phyloP scores from a whole-genome alignment of 257 asterid genomes.

The Thymus quinquecostatus region DNA sequence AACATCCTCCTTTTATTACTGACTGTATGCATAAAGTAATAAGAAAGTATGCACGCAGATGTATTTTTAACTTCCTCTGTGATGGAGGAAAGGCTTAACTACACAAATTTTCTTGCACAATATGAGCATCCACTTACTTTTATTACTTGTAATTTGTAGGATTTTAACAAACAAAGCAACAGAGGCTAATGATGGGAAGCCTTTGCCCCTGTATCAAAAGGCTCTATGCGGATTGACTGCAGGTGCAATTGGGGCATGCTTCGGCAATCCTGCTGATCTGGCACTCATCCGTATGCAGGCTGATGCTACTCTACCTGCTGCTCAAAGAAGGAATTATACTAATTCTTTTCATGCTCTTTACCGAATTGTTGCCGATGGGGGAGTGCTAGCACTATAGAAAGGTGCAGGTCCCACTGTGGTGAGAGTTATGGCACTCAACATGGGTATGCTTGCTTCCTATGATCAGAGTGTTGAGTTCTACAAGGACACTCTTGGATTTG shows the following conservation, averaged over 20 bases:
- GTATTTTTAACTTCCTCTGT: not conserved
- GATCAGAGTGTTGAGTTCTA: constrained; percentile 93
- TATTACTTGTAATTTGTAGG: constrained; percentile 40
- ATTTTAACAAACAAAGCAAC: constrained; percentile 86
- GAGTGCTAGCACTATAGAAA: constrained; percentile 94
- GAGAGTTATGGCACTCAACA: constrained; percentile 98
- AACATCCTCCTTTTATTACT: not conserved
- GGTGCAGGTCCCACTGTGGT: constrained; percentile 99
- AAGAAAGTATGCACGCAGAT: not conserved
- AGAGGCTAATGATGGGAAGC: constrained; percentile 96
- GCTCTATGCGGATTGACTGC: constrained; percentile 97
- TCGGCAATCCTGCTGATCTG: constrained; percentile 97
- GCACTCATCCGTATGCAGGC: constrained; percentile 99
- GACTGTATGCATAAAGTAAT: not conserved
- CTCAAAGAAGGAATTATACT: constrained; percentile 85
- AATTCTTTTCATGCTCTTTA: constrained; percentile 93
- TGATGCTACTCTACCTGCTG: constrained; percentile 88
- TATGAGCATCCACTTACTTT: constrained; percentile 5
- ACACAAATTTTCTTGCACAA: not conserved
- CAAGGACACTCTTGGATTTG: constrained; percentile 71
- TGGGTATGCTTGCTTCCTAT: constrained; percentile 99
- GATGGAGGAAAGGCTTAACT: not conserved
- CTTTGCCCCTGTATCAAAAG: constrained; percentile 91
- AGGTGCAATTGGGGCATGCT: constrained; percentile 94
- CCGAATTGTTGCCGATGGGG: constrained; percentile 86